phyloP scores from a whole-genome alignment of 371 early-diverging fungal species.

The Basidiobolus heterosporus region DNA sequence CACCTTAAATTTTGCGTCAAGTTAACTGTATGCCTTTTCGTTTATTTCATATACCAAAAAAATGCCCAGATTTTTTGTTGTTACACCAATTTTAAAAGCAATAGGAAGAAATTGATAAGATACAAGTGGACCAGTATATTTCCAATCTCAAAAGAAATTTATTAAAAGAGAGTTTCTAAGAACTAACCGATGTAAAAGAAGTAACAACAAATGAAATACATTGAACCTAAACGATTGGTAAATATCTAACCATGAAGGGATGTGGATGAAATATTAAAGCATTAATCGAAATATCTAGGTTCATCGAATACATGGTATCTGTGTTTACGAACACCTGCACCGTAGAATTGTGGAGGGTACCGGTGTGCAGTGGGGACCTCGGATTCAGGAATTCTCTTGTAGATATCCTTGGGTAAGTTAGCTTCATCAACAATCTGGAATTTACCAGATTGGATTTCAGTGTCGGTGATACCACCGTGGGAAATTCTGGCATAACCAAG shows the following conservation, averaged over 20 bases:
- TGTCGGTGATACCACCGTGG: conserved; percentile 67
- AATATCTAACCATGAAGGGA: neutral
- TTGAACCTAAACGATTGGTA: neutral
- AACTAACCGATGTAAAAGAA: neutral
- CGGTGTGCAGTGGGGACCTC: conserved; percentile 30
- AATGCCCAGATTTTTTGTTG: no score
- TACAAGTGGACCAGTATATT: no score
- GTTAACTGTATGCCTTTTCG: no score
- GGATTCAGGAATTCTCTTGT: conserved; percentile 29
- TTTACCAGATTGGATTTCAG: conserved; percentile 72
- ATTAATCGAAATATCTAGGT: conserved; percentile 39
- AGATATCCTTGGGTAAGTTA: conserved; percentile 33
- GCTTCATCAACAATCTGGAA: conserved; percentile 35
- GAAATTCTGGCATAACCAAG: conserved; percentile 58
- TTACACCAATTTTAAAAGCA: no score
- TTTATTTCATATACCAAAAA: no score
- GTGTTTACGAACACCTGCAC: conserved; percentile 51
- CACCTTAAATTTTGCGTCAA: no score
- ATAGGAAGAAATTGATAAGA: no score
- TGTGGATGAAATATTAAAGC: neutral
- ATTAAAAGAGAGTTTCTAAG: no score
- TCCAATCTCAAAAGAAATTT: no score
- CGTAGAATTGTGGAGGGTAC: conserved; percentile 53
- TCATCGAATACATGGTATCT: conserved; percentile 63
- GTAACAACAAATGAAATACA: neutral